These are phyloP conservation scores for Tetrahymena malaccensis DNA, from an alignment of 73 alveolate species.

Conservation along the genomic window DNA sequence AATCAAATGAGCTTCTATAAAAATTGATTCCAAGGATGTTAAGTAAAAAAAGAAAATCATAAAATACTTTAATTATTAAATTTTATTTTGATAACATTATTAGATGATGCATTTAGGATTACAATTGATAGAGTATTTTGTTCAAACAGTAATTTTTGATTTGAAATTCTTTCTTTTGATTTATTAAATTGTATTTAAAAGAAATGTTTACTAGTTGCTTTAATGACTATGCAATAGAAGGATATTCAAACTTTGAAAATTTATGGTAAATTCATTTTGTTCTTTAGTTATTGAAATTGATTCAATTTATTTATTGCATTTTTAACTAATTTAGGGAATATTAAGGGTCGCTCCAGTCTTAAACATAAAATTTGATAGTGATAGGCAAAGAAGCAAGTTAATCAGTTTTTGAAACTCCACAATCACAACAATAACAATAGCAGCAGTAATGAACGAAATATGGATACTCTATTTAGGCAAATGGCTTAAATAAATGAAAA, in stretches of 20 bases:
- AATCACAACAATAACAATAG: not conserved
- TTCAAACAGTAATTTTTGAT: not conserved
- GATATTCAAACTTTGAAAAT: not conserved
- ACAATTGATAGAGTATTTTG: slow-evolving; percentile 29
- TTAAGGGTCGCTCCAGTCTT: not conserved
- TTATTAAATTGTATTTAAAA: not conserved
- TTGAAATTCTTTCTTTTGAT: not conserved
- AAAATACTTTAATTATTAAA: not conserved
- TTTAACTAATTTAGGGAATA: not conserved
- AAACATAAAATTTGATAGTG: not conserved
- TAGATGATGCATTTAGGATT: slow-evolving; percentile 38
- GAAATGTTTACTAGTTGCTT: not conserved
- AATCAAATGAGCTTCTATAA: slow-evolving; percentile 17
- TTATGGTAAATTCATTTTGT: not conserved
- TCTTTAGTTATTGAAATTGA: not conserved
- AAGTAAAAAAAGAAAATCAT: not conserved
- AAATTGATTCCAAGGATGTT: slow-evolving; percentile 34
- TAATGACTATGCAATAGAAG: not conserved
- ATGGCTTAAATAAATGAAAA: not conserved
- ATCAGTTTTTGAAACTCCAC: not conserved
- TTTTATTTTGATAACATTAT: not conserved
- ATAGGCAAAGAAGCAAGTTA: not conserved
- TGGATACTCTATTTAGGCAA: too few species aligned
- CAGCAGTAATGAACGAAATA: too few species aligned
- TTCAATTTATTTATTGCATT: not conserved